Conservation (phyloP, 2,329 filamentous ascomycete species). For the Botryotinia narcissicola region DNA sequence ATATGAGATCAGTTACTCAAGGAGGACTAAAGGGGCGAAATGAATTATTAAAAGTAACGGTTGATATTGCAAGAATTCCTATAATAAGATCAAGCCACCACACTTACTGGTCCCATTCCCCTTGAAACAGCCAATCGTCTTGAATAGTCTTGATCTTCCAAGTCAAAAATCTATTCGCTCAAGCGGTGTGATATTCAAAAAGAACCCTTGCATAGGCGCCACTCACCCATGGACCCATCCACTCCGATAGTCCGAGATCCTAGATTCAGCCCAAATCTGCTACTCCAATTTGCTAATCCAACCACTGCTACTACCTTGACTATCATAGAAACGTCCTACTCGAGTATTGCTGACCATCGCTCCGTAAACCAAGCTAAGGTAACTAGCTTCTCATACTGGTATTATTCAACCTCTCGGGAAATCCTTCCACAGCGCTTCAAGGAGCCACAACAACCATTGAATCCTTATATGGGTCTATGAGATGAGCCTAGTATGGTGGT, state of each 20-base stretch:
- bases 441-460: constrained; percentile 12
- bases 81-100: constrained; percentile 14
- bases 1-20: neutral
- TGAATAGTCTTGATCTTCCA: neutral
- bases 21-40: neutral
- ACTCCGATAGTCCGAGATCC: constrained; percentile 16
- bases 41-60: neutral
- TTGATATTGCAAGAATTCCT: neutral
- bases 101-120: neutral
- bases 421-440: constrained; percentile 19
- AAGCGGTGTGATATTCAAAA: constrained; percentile 15
- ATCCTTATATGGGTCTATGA: constrained; percentile 18
- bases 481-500: neutral
- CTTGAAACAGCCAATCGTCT: constrained; percentile 16
- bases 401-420: neutral
- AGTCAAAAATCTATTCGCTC: constrained; percentile 7
- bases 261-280: constrained; percentile 7
- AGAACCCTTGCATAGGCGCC: constrained; percentile 19
- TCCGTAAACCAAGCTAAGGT: neutral
- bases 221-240: neutral
- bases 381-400: neutral
- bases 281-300: neutral
- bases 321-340: neutral
- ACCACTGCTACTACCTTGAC: neutral
- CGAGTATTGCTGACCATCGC: neutral